These are phyloP conservation scores for Hymenoscyphus occultus DNA, from an alignment of 2,329 filamentous ascomycete species.

Conservation along the genomic window DNA sequence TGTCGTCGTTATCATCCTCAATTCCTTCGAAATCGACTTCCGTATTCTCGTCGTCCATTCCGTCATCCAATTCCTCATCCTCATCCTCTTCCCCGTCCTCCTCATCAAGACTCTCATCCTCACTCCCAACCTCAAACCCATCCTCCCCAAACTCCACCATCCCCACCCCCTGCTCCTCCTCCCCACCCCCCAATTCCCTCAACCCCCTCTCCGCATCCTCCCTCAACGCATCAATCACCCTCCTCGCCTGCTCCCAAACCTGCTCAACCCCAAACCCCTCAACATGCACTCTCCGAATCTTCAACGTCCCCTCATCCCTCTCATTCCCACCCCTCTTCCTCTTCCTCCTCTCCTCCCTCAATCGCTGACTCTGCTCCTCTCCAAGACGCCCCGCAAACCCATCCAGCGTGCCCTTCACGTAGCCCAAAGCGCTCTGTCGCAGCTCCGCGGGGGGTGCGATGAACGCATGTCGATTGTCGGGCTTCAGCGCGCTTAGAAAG, in stretches of 20 bases:
- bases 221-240: slow-evolving; percentile 68
- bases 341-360: slow-evolving; percentile 70
- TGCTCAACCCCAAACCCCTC: slow-evolving; percentile 86
- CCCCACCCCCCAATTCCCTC: slow-evolving; percentile 38
- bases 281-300: slow-evolving; percentile 77
- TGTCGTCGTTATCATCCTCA: slow-evolving; percentile 21
- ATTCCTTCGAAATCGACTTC: slow-evolving; percentile 37
- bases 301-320: slow-evolving; percentile 54
- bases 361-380: slow-evolving; percentile 65
- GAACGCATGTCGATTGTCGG: slow-evolving; percentile 49
- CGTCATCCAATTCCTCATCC: slow-evolving; percentile 40
- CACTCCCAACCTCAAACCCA: slow-evolving; percentile 39
- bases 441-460: slow-evolving; percentile 69
- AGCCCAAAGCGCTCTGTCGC: slow-evolving; percentile 65
- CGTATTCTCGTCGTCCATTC: slow-evolving; percentile 38
- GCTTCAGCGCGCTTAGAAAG: slow-evolving; percentile 29
- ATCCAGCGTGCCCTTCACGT: slow-evolving; percentile 80
- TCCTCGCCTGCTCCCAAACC: slow-evolving; percentile 89
- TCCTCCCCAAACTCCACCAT: slow-evolving; percentile 41
- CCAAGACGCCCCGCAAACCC: slow-evolving; percentile 71
- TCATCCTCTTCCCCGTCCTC: slow-evolving; percentile 37
- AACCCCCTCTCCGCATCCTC: slow-evolving; percentile 51
- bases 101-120: slow-evolving; percentile 35
- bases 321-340: slow-evolving; percentile 63
- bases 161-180: slow-evolving; percentile 38